phyloP scores from a whole-genome alignment of 2,329 filamentous ascomycete species.

The Albophoma yamanashiensis region DNA sequence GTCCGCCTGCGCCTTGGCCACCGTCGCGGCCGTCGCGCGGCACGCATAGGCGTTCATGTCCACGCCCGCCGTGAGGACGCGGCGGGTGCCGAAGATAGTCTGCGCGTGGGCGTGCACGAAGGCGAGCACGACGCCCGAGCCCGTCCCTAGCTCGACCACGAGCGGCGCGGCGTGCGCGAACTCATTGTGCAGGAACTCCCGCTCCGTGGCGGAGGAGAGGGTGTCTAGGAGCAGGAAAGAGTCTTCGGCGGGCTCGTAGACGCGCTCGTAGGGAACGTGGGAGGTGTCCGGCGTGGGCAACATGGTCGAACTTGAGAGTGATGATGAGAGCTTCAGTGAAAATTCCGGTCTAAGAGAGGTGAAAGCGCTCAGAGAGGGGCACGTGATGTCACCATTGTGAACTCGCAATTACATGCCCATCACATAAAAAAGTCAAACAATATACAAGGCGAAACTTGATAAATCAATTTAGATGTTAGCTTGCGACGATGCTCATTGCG shows the following conservation, averaged over 20 bases:
- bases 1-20: conserved; percentile 32
- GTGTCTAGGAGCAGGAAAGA: conserved; percentile 92
- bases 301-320: conserved; percentile 39
- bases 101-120: conserved; percentile 71
- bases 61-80: conserved; percentile 62
- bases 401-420: no score
- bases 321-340: conserved; percentile 3
- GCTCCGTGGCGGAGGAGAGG: conserved; percentile 62
- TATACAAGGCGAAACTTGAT: neutral
- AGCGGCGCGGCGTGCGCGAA: conserved; percentile 48
- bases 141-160: conserved; percentile 78
- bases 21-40: conserved; percentile 60
- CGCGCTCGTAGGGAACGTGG: conserved; percentile 76
- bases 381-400: conserved; percentile 10
- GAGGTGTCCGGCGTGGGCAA: conserved; percentile 88
- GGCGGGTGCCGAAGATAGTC: conserved; percentile 59
- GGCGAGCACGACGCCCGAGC: conserved; percentile 86
- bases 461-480: neutral
- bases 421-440: neutral
- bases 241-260: conserved; percentile 95
- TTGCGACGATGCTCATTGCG: neutral
- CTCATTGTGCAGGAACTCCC: conserved; percentile 51
- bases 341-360: neutral
- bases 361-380: neutral
- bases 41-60: conserved; percentile 86